phyloP scores from a whole-genome alignment of 2,329 filamentous ascomycete species.

The Fusarium robinianum region DNA sequence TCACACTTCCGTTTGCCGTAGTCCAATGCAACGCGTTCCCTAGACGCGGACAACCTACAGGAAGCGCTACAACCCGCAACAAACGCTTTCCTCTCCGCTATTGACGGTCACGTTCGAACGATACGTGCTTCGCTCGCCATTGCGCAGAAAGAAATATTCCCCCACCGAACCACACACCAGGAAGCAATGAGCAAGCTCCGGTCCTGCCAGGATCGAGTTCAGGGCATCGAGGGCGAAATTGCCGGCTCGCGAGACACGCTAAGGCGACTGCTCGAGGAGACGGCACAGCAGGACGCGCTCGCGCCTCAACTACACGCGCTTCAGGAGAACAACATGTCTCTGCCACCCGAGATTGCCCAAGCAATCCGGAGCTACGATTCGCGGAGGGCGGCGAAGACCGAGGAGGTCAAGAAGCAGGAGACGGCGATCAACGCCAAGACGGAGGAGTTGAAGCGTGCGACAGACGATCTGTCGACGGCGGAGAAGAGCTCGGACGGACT shows the following conservation, averaged over 20 bases:
- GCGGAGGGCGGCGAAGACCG: constrained; percentile 31
- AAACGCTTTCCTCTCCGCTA: constrained; percentile 24
- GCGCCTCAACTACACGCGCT: constrained; percentile 36
- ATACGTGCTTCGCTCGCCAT: constrained; percentile 30
- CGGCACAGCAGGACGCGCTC: constrained; percentile 31
- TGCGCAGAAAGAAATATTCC: constrained; percentile 36
- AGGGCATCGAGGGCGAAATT: constrained; percentile 30
- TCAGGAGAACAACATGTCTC: constrained; percentile 35
- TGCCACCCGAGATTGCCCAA: constrained; percentile 36
- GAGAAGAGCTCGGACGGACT: constrained; percentile 25
- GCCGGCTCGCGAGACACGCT: constrained; percentile 26
- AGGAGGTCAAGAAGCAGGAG: constrained; percentile 36
- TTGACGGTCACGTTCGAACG: constrained; percentile 31
- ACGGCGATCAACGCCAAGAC: constrained; percentile 24
- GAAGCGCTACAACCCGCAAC: constrained; percentile 33
- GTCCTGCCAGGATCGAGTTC: constrained; percentile 23
- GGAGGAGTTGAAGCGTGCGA: constrained; percentile 26
- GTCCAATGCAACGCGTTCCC: constrained; percentile 25
- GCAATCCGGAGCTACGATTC: constrained; percentile 36
- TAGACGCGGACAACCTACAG: constrained; percentile 29
- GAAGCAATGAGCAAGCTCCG: constrained; percentile 32
- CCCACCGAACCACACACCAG: constrained; percentile 34
- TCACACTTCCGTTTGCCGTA: constrained; percentile 6
- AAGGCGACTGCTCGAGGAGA: constrained; percentile 29
- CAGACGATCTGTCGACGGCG: constrained; percentile 23